These are phyloP conservation scores for Chamaenerion angustifolium DNA, from an alignment of 345 rosid genomes.

Conservation along the genomic window DNA sequence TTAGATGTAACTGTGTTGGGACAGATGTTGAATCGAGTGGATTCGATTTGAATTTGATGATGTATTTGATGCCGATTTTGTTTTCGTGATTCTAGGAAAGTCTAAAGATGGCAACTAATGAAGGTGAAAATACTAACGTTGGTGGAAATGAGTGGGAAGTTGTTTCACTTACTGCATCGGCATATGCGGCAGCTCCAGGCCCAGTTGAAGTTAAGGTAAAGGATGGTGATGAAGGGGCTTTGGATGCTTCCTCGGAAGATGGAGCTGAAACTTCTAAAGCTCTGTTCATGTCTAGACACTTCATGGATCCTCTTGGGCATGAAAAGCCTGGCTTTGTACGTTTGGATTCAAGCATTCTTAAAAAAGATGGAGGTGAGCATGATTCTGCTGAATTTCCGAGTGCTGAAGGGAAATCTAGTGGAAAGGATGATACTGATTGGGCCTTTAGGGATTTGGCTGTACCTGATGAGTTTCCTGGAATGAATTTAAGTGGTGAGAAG, in stretches of 20 bases:
- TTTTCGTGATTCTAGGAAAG: no score
- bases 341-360: constrained; percentile 11
- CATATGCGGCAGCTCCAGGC: constrained; percentile 87
- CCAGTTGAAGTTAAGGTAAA: constrained; percentile 29
- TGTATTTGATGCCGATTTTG: no score
- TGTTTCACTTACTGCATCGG: constrained; percentile 79
- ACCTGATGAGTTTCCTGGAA: constrained; percentile 43
- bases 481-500: constrained; percentile 31
- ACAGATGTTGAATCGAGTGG: no score
- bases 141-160: constrained; percentile 96
- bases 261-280: constrained; percentile 48
- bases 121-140: constrained; percentile 24
- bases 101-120: constrained; percentile 41
- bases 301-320: constrained; percentile 57
- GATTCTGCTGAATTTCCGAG: constrained; percentile 16
- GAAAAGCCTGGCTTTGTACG: constrained; percentile 48
- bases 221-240: constrained; percentile 23
- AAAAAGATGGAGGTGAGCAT: constrained; percentile 27
- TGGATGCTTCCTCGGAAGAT: constrained; percentile 13
- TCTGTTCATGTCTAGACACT: constrained; percentile 67
- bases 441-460: constrained; percentile 33
- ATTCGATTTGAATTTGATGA: no score
- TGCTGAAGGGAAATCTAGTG: constrained; percentile 24
- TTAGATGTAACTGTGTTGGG: no score
- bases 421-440: constrained; percentile 47